Evolutionary conservation across 1,284 basidiomycete species (phyloP), one percentile per base, ranked within the genome.

Genomic region (Kwoniella shivajii): DNA sequence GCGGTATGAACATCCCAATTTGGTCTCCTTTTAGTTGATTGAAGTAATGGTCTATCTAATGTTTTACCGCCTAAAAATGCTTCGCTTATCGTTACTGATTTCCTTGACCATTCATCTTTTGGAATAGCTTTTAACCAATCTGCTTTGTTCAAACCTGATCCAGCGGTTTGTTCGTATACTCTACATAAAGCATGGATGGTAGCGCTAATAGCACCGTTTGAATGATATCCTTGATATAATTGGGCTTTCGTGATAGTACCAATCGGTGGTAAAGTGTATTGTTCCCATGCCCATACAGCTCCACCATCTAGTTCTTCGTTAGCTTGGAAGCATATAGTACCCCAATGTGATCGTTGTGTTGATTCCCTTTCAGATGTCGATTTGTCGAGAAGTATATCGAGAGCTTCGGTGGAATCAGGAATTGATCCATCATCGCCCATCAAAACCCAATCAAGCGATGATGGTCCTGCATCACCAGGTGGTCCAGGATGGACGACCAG

Each of bases 401-500:
- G 64, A 6, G 75, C 73, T n/a, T 66, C 50, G 24, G 74, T 54
- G 0, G 75, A 61, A 37, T 75, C 68, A 18, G 66, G 26, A 26
- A 68, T 58, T 30, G 66, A 50, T 14, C 80, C 80, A 49, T 69
- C 66, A 60, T 81, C 80, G 14, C 80, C 80, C 50, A 80, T 66
- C 18, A 81, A 64, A 27, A 73, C 76, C 77, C 79, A 80, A 63
- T 81, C 80, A 54, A 81, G 72, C 5, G 80, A 77, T 1, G 79
- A 80, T 6, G 80, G 79, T 14, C 80, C 80, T 0, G 76, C 80
- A 63, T 81, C 80, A 0, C 79, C 80, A 0, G 80, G 80, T 4
- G 80, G 77, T 16, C 80, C 80, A 7, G 80, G 80, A 63, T 81
- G 80, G 5, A 80, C 73, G 56, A 81, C 79, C 33, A 80, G 73